Conservation (phyloP, 2,329 filamentous ascomycete genomes). For the Sporothrix pseudoabietina region DNA sequence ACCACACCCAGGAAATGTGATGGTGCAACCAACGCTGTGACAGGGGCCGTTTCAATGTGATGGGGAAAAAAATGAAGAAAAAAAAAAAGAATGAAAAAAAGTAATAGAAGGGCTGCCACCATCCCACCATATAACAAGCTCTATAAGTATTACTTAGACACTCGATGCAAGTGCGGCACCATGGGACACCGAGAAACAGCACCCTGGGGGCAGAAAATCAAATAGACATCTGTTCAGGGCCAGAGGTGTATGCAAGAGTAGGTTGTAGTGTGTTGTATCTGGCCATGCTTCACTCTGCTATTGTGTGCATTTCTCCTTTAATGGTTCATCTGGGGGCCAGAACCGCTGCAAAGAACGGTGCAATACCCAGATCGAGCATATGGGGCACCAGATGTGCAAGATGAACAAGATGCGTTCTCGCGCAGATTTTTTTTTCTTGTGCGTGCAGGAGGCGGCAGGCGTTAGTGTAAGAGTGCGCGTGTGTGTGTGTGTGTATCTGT, state of each 20-base stretch:
- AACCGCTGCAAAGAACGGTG: not conserved
- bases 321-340: slow-evolving; percentile 9
- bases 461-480: no score
- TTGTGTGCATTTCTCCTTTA: not conserved
- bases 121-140: not conserved
- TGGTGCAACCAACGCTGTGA: slow-evolving; percentile 1
- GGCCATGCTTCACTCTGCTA: not conserved
- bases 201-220: slow-evolving; percentile 5
- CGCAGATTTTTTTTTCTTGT: not conserved
- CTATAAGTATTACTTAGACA: not conserved
- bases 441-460: not conserved
- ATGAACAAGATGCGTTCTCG: not conserved
- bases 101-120: not conserved
- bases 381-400: not conserved
- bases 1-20: not conserved
- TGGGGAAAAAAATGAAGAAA: not conserved
- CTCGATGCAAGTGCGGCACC: slow-evolving; percentile 8
- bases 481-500: not conserved
- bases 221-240: not conserved
- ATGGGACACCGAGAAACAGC: not conserved
- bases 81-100: not conserved
- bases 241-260: not conserved
- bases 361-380: not conserved
- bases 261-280: not conserved
- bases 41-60: not conserved